These are phyloP conservation scores for Mallotus japonicus DNA, from an alignment of 441 rosid genomes.

Conservation along the genomic window DNA sequence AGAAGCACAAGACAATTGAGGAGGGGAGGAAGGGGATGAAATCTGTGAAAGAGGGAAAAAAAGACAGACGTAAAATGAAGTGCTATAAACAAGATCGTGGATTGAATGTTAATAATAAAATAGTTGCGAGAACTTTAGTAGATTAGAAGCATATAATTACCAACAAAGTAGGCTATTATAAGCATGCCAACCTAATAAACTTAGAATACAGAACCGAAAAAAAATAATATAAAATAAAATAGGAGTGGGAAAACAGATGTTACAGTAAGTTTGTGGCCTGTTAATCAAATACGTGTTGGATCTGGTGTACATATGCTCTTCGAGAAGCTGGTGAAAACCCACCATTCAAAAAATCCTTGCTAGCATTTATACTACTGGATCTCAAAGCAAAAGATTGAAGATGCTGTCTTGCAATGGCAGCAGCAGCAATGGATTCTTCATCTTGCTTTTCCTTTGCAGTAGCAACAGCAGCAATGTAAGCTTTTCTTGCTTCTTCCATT, in stretches of 20 bases:
- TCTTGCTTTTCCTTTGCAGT: conserved; percentile 66
- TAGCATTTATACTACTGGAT: conserved; percentile 21
- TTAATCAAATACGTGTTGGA: conserved; percentile 11
- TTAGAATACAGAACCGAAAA: not conserved
- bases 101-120: too few species aligned
- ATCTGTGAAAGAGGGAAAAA: too few species aligned
- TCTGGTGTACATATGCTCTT: conserved; percentile 15
- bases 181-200: not conserved
- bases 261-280: not conserved
- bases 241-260: not conserved
- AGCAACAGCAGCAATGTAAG: conserved; percentile 62
- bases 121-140: not conserved
- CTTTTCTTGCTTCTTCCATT: conserved; percentile 80
- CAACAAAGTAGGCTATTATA: not conserved
- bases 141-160: not conserved
- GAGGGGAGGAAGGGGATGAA: too few species aligned
- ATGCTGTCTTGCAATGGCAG: conserved; percentile 57
- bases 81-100: not conserved
- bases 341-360: not conserved
- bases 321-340: conserved; percentile 16
- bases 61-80: not conserved
- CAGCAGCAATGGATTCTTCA: conserved; percentile 72
- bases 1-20: too few species aligned
- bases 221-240: not conserved
- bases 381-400: conserved; percentile 64